Evolutionary conservation across 169 alveolate genomes (phyloP).

Genomic region (Sarcocystis neurona): DNA sequence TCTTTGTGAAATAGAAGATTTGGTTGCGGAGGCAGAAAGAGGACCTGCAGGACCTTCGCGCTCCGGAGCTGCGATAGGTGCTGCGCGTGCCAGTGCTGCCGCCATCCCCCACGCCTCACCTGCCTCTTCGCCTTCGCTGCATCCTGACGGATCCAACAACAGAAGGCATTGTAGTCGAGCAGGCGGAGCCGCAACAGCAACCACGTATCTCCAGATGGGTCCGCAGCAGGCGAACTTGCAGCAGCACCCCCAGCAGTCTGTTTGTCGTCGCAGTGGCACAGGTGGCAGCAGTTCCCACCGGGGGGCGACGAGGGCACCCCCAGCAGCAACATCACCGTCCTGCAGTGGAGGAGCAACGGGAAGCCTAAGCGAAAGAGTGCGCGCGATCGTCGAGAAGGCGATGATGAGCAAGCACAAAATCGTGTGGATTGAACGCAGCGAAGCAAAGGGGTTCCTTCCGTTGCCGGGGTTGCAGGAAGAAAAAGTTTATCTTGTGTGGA

Average conservation of each 20-base stretch:
- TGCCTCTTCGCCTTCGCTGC: no score
- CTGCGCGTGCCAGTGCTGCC: no score
- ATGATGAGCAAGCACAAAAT: constrained; percentile 35
- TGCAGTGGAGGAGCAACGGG: neutral
- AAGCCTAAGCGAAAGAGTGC: constrained; percentile 3
- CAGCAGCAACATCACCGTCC: neutral
- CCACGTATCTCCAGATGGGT: neutral
- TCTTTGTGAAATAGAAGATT: no score
- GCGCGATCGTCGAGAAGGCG: constrained; percentile 21
- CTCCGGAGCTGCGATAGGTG: no score
- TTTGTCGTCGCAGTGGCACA: neutral
- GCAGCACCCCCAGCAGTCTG: neutral
- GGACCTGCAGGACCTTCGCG: no score
- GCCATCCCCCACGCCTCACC: no score
- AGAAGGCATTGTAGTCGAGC: no score
- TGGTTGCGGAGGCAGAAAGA: no score
- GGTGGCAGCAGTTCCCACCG: neutral
- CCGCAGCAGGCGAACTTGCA: neutral
- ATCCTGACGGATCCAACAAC: no score
- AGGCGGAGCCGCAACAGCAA: neutral
- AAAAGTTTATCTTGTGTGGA: constrained; percentile 34
- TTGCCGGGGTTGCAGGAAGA: constrained; percentile 30
- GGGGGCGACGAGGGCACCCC: neutral
- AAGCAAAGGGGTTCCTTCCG: constrained; percentile 39
- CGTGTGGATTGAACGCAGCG: constrained; percentile 39